These are phyloP conservation scores for Sindora glabra DNA, from an alignment of 306 rosid species.

Conservation along the genomic window DNA sequence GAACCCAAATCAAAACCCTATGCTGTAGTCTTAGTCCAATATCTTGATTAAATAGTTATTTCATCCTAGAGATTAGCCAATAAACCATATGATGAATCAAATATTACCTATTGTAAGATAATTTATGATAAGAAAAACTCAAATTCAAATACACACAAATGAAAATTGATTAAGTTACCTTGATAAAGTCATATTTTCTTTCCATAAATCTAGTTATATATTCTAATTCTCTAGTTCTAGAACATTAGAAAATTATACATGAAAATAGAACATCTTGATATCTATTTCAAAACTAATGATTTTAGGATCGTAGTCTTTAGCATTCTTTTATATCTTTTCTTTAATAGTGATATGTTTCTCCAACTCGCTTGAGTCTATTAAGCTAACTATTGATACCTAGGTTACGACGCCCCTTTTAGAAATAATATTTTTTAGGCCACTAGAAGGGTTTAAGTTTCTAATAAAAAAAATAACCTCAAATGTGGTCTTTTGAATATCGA, in stretches of 20 bases:
- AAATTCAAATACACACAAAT: conserved; percentile 23
- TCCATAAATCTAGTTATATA: conserved; percentile 86
- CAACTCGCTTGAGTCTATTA: conserved; percentile 97
- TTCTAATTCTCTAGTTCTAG: conserved; percentile 99
- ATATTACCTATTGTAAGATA: conserved; percentile 78
- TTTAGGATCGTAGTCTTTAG: conserved; percentile 98
- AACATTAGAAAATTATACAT: conserved; percentile 80
- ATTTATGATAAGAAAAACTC: conserved; percentile 33
- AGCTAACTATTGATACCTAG: no score
- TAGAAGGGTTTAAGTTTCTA: no score
- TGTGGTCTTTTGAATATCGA: no score
- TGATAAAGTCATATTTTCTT: conserved; percentile 87
- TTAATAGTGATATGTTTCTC: conserved; percentile 91
- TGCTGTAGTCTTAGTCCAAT: conserved; percentile 99
- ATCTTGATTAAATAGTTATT: conserved; percentile 89
- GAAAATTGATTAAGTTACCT: conserved; percentile 62
- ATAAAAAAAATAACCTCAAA: no score
- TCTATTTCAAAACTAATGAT: conserved; percentile 98
- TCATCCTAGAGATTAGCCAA: conserved; percentile 95
- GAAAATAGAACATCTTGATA: conserved; percentile 97
- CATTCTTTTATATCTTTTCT: conserved; percentile 95
- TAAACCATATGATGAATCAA: conserved; percentile 75
- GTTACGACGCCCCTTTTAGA: no score
- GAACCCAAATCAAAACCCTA: conserved; percentile 96
- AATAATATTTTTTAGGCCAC: no score